Base-by-base conservation (phyloP, 768 basidiomycete species). In the Phlebiopsis gigantea region DNA sequence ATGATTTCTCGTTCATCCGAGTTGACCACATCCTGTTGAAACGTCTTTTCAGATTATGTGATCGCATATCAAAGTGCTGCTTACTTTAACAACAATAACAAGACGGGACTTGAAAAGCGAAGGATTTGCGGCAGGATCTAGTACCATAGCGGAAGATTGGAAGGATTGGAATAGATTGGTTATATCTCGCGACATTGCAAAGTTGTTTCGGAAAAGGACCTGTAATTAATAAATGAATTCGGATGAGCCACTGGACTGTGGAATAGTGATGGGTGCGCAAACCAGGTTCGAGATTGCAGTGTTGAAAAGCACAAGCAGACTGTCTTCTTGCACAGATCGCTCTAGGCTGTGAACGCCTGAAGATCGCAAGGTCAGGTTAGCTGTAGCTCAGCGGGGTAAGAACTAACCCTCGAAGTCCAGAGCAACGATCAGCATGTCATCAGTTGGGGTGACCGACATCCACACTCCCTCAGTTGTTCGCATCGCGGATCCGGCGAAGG, bases 181-280 rank as follows among this genome's bases (percentile, higher is more conserved):
- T 17, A 85, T 81, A 59, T 84, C 81, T 19, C 82, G 73, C 44
- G 80, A 79, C 1, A 85, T 68, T 0, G 83, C 81, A 53, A 85
- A 85, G 53, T 85, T 85, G 56, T 85, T 84, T 3, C 84, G 77
- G 70, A 84, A 84, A 1, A 84, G 67, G 1, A 85, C 81, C 84
- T 85, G 56, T 19, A 30, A 15, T 17, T 47, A 28, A 29, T 5
- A 30, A n/a, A n/a, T n/a, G n/a, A n/a, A n/a, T n/a, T n/a, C n/a
- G n/a, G n/a, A n/a, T n/a, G n/a, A n/a, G n/a, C n/a, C n/a, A n/a
- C n/a, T n/a, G n/a, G n/a, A n/a, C n/a, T n/a, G n/a, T n/a, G n/a
- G n/a, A n/a, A n/a, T n/a, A n/a, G n/a, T n/a, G n/a, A 39, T 39
- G 9, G 25, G 21, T 8, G 21, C 3, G 24, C 75, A 25, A 56